Percentiles rank a stretch among this genome's conserved stretches.
Conservation (phyloP, 1,139 yeast species). For the Suhomyces ambrosiae region DNA sequence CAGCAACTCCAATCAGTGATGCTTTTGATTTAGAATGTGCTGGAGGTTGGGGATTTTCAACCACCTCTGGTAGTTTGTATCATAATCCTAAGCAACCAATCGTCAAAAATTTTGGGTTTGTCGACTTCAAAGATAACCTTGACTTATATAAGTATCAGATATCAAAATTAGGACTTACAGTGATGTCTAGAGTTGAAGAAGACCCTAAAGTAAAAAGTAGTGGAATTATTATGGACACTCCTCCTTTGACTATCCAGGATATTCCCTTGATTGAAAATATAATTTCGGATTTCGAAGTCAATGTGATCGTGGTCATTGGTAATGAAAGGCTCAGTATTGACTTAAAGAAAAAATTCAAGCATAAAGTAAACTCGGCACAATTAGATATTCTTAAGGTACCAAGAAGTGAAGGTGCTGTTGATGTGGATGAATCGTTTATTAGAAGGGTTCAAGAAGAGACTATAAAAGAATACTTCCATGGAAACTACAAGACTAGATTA, state of each 20-base stretch:
- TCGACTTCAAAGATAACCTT: conserved; percentile 57
- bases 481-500: conserved; percentile 63
- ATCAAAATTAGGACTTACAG: conserved; percentile 60
- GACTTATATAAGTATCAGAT: conserved; percentile 60
- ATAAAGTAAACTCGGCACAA: conserved; percentile 31
- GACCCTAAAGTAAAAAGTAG: conserved; percentile 53
- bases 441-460: conserved; percentile 74
- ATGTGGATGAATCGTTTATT: conserved; percentile 66
- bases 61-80: conserved; percentile 83
- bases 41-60: conserved; percentile 78
- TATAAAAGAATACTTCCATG: conserved; percentile 89
- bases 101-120: conserved; percentile 79
- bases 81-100: conserved; percentile 88
- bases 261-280: conserved; percentile 59
- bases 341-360: conserved; percentile 56
- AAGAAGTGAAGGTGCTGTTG: conserved; percentile 74
- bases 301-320: conserved; percentile 60
- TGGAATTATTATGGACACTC: conserved; percentile 84
- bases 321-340: conserved; percentile 68
- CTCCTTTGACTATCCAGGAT: conserved; percentile 56
- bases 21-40: conserved; percentile 73
- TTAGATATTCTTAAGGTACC: conserved; percentile 61
- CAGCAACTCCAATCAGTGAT: conserved; percentile 85
- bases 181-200: conserved; percentile 56
- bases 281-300: conserved; percentile 62